phyloP scores from a whole-genome alignment of 2,329 filamentous ascomycete genomes.

The Geosmithia flava region DNA sequence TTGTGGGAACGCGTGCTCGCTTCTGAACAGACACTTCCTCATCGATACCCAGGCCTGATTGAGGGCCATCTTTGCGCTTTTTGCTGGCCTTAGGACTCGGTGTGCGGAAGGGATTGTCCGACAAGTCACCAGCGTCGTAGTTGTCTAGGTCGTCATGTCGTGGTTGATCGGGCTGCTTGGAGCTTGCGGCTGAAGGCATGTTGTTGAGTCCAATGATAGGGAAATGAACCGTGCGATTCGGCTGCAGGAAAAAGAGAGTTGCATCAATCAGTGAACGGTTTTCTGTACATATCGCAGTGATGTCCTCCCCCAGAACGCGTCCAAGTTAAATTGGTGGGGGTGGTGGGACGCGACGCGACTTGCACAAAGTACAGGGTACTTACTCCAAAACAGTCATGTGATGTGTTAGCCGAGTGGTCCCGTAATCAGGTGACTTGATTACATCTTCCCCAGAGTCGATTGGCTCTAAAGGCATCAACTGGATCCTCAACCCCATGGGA shows the following conservation, averaged over 20 bases:
- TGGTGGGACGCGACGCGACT: neutral
- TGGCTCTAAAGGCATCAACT: neutral
- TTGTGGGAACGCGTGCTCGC: conserved; percentile 55
- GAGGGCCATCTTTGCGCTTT: conserved; percentile 30
- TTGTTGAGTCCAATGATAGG: neutral
- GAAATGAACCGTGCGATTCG: neutral
- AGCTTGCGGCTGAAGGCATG: neutral
- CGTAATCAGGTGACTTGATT: neutral
- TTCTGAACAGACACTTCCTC: conserved; percentile 76
- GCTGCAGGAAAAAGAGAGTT: neutral
- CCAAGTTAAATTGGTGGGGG: neutral
- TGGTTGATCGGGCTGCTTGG: neutral
- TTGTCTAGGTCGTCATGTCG: conserved; percentile 58
- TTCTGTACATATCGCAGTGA: neutral
- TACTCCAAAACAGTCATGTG: no score
- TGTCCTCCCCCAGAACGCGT: neutral
- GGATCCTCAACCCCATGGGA: neutral
- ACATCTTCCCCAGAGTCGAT: neutral
- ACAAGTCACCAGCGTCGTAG: conserved; percentile 52
- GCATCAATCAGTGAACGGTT: neutral
- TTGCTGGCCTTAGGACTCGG: conserved; percentile 27
- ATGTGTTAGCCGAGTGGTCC: neutral
- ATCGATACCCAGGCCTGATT: conserved; percentile 60
- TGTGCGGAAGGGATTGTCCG: conserved; percentile 35
- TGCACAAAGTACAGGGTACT: neutral